These are phyloP conservation scores for Coemansia sp. DNA, from an alignment of 192 early-diverging fungal species.

Conservation along the genomic window DNA sequence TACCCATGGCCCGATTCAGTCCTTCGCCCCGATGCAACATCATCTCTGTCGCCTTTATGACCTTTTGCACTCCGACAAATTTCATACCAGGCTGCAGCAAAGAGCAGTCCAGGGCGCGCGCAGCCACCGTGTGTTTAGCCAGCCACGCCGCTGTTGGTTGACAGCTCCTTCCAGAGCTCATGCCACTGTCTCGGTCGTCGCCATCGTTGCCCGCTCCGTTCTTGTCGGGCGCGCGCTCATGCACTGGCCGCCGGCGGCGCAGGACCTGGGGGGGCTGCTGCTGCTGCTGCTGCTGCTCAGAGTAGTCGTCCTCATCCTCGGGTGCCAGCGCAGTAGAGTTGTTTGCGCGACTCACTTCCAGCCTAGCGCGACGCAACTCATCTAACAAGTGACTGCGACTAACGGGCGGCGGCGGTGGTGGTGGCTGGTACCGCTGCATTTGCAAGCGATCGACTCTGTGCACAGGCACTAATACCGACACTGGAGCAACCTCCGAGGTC, in stretches of 20 bases:
- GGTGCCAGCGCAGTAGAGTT: constrained; percentile 1
- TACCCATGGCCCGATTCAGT: neutral
- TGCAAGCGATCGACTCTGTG: constrained; percentile 6
- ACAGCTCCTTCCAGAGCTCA: neutral
- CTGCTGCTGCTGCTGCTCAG: constrained; percentile 1
- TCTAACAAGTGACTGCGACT: constrained; percentile 11
- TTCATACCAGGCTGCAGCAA: constrained; percentile 47
- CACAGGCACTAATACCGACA: neutral
- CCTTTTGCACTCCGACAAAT: constrained; percentile 33
- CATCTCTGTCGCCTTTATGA: constrained; percentile 6
- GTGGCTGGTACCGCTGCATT: neutral
- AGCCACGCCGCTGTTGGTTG: constrained; percentile 21
- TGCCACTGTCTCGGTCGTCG: neutral
- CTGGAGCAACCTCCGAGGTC: neutral
- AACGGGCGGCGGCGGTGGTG: neutral
- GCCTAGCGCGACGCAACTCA: constrained; percentile 35
- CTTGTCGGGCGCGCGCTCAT: constrained; percentile 7
- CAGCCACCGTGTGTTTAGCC: constrained; percentile 29
- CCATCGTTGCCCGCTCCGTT: constrained; percentile 2
- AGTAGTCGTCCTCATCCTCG: constrained; percentile 20
- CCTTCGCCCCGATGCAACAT: neutral
- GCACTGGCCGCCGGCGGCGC: neutral
- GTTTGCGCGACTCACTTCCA: constrained; percentile 29
- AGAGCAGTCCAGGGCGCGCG: constrained; percentile 36
- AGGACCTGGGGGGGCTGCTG: neutral